Conservation (phyloP, 441 rosid species). For the Erodium trifolium region DNA sequence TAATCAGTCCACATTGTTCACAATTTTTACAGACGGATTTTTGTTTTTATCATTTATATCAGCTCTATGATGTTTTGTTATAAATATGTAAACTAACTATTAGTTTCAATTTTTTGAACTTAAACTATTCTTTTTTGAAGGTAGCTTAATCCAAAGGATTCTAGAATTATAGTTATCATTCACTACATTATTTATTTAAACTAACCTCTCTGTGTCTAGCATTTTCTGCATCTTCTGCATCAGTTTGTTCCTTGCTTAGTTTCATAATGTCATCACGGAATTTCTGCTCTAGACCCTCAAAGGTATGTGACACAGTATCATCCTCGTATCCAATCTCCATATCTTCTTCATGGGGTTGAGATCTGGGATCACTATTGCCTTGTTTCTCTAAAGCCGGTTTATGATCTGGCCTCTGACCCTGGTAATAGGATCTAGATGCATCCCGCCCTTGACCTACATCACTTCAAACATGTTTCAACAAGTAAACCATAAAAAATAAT, state of each 20-base stretch:
- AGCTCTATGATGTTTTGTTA: background rate
- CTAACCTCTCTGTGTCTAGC: slow-evolving; percentile 62
- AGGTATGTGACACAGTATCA: slow-evolving; percentile 32
- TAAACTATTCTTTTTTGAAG: background rate
- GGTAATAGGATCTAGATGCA: slow-evolving; percentile 53
- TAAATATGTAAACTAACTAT: background rate
- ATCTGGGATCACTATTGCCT: slow-evolving; percentile 38
- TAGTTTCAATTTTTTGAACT: background rate
- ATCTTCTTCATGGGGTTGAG: slow-evolving; percentile 48
- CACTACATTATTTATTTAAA: slow-evolving; percentile 1
- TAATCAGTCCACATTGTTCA: background rate
- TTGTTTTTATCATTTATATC: background rate
- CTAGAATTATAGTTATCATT: background rate
- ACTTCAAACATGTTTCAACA: slow-evolving; percentile 9
- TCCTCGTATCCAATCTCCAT: slow-evolving; percentile 46
- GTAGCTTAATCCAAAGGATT: background rate
- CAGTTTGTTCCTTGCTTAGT: slow-evolving; percentile 50
- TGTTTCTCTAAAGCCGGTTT: slow-evolving; percentile 42
- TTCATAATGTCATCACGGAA: slow-evolving; percentile 53
- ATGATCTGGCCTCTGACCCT: slow-evolving; percentile 44
- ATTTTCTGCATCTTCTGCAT: slow-evolving; percentile 67
- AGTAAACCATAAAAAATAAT: background rate
- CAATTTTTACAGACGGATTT: background rate
- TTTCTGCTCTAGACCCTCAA: slow-evolving; percentile 60
- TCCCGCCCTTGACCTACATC: slow-evolving; percentile 65